Evolutionary conservation across 2,329 filamentous ascomycete genomes (phyloP).

Genomic region (Xylaria multiplex): DNA sequence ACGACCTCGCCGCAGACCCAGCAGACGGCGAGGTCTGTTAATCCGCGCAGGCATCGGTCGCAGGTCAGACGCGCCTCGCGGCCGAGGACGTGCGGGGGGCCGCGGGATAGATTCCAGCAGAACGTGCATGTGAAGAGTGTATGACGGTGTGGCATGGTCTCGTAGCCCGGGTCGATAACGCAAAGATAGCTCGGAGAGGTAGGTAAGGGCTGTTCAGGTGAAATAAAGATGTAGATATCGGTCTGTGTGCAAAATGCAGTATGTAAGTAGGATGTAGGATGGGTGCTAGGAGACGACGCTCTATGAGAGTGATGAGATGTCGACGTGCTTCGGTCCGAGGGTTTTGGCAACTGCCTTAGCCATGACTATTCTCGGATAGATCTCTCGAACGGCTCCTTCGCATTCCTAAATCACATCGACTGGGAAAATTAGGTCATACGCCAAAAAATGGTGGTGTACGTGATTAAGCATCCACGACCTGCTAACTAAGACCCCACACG

Average conservation of each 20-base stretch:
- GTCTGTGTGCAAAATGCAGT: neutral
- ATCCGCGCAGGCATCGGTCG: slow-evolving; percentile 56
- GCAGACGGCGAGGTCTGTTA: slow-evolving; percentile 65
- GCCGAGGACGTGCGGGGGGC: slow-evolving; percentile 55
- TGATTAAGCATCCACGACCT: neutral
- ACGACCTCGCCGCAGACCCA: slow-evolving; percentile 68
- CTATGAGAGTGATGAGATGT: neutral
- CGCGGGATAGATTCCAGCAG: slow-evolving; percentile 58
- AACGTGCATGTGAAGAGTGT: slow-evolving; percentile 64
- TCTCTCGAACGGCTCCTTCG: neutral
- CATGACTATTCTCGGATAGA: no score
- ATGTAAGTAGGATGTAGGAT: neutral
- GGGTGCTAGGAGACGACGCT: neutral
- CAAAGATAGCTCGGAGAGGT: neutral
- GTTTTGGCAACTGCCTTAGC: no score
- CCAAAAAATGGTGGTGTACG: neutral
- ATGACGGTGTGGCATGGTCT: neutral
- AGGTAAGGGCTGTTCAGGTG: no score
- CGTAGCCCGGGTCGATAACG: neutral
- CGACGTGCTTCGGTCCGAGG: neutral
- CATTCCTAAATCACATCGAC: neutral
- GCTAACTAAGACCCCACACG: neutral
- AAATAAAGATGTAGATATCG: neutral
- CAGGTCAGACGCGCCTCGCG: slow-evolving; percentile 61
- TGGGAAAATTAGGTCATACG: neutral